These are phyloP conservation scores for Leccinellum albellum DNA, from an alignment of 768 basidiomycete genomes.

Conservation along the genomic window DNA sequence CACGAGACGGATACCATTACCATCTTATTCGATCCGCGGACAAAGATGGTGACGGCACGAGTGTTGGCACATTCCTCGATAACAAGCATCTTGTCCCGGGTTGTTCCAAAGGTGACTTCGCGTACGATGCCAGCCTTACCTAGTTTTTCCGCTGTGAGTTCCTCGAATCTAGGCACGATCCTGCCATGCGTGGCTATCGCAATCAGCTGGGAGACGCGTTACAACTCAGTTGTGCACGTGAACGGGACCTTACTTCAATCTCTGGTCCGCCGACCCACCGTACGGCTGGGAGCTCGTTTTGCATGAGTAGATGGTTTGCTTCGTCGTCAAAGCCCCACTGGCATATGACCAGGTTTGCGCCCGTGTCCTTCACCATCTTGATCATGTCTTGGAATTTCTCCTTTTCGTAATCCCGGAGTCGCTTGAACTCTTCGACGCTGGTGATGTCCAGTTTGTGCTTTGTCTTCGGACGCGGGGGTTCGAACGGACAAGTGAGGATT, in stretches of 20 bases:
- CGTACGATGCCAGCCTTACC: constrained; percentile 92
- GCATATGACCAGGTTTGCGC: constrained; percentile 97
- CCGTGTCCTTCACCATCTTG: constrained; percentile 90
- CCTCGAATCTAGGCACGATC: constrained; percentile 97
- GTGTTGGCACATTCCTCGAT: constrained; percentile 98
- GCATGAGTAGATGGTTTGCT: constrained; percentile 96
- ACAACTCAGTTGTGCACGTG: background rate
- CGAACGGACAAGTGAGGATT: constrained; percentile 98
- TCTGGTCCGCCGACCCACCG: constrained; percentile 99
- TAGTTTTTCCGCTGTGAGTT: constrained; percentile 85
- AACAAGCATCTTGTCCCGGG: constrained; percentile 98
- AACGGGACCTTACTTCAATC: constrained; percentile 68
- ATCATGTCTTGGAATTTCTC: constrained; percentile 98
- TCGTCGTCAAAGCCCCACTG: constrained; percentile 99
- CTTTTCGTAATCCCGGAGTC: constrained; percentile 90
- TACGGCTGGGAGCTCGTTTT: constrained; percentile 95
- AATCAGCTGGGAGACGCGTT: constrained; percentile 60
- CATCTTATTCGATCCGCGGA: constrained; percentile 99
- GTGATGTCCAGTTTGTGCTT: constrained; percentile 99
- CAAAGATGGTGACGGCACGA: constrained; percentile 94
- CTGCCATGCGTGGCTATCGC: constrained; percentile 98
- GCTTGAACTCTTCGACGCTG: constrained; percentile 93
- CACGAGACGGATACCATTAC: constrained; percentile 38
- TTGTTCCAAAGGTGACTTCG: constrained; percentile 95
- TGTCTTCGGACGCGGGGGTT: constrained; percentile 97